These are phyloP conservation scores for Gleditsia sinensis DNA, from an alignment of 306 rosid genomes.

Conservation along the genomic window DNA sequence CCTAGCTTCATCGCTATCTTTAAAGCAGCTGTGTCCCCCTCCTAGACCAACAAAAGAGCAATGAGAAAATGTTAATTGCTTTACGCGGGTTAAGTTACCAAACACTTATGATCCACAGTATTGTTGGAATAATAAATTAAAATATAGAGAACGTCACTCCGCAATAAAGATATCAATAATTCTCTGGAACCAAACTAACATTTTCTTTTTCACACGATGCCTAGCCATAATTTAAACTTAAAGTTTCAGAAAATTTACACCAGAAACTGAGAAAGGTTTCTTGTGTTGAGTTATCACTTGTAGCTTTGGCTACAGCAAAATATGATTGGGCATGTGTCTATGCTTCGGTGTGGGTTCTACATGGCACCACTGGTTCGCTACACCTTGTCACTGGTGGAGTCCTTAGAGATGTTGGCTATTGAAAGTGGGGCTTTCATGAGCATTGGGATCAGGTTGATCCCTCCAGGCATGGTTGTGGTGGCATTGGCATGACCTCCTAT, in stretches of 20 bases:
- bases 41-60: conserved; percentile 54
- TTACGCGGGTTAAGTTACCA: background rate
- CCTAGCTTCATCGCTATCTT: conserved; percentile 95
- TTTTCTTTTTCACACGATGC: background rate
- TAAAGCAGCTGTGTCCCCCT: conserved; percentile 98
- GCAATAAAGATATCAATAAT: background rate
- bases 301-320: background rate
- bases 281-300: conserved; percentile 9
- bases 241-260: conserved; percentile 7
- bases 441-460: background rate
- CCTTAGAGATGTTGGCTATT: background rate
- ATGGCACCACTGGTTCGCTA: background rate
- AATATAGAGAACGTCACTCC: background rate
- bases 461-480: background rate
- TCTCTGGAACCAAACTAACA: conserved; percentile 21
- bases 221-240: background rate
- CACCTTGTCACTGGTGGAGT: background rate
- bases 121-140: background rate
- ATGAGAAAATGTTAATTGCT: conserved; percentile 22
- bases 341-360: background rate
- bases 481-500: background rate
- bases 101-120: background rate
- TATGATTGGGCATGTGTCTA: background rate
- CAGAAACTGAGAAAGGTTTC: conserved; percentile 22
- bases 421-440: background rate